Base-by-base conservation (phyloP, 257 asterid genomes). In the Solanum corneliomulleri region DNA sequence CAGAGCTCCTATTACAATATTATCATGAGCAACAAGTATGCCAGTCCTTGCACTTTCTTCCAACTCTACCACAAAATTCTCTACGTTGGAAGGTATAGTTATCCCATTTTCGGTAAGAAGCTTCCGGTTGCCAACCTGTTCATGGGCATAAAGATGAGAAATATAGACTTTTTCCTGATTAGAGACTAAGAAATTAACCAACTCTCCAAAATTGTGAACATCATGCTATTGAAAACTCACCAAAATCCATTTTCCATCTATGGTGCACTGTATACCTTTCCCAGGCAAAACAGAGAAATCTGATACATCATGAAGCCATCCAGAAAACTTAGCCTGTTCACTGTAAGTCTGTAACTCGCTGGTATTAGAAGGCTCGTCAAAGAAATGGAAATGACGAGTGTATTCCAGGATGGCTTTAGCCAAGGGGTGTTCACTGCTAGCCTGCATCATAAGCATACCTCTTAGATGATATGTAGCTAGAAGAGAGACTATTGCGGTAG, bases 41-140 rank as follows among this genome's bases (percentile, higher is more conserved):
- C 99, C 99, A 41, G 99, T 96, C 89, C 92, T 92, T 78, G 99
- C 99, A 88, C 95, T 92, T 89, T 97, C 99, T 92, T 97, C 99
- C 93, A 97, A 91, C 89, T 96, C 95, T 52, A 94, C 95, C 15
- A 95, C 92, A 90, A 95, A 96, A 68, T 87, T 89, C 90, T 97
- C 99, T 85, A 92, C 96, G 11, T 93, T 91, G 37, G 87, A 87
- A 82, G 93, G 92, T 87, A 97, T 90, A 84, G 85, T 85, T 78
- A 96, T 86, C 74, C 87, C 88, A 88, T 92, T 93, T 88, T 95
- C 98, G 4, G 84, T 88, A 96, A 97, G 91, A 82, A 96, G 93
- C 95, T 88, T 95, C 89, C 99, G 91, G 87, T 97, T 97, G 42
- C 99, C 99, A 88, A 96, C 97, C 99, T 97, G 91, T 82, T 83